These are phyloP conservation scores for Leishmania amazonensis DNA, from an alignment of 208 protist species.

Conservation along the genomic window DNA sequence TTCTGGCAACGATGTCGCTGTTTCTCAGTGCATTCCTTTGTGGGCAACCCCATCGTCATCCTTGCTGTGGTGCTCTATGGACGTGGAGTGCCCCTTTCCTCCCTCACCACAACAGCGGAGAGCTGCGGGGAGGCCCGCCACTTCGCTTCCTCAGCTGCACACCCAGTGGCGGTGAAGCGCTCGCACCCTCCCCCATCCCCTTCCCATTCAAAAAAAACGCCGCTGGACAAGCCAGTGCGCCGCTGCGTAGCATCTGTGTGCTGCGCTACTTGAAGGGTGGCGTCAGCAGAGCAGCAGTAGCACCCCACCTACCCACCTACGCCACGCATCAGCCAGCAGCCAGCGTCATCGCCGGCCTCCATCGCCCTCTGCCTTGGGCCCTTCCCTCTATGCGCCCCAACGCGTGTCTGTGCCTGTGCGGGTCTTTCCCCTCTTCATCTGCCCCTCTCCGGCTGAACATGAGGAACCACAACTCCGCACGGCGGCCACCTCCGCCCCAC, in stretches of 20 bases:
- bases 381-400: neutral
- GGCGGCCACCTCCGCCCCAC: neutral
- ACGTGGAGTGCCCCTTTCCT: neutral
- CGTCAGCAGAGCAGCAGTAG: neutral
- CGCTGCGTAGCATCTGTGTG: neutral
- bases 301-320: neutral
- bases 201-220: neutral
- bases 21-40: neutral
- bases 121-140: neutral
- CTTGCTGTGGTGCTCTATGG: neutral
- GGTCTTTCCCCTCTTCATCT: neutral
- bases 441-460: neutral
- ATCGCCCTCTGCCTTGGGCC: neutral
- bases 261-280: neutral
- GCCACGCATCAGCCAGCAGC: neutral
- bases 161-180: neutral
- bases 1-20: neutral
- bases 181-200: neutral
- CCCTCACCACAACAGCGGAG: neutral
- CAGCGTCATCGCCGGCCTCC: neutral
- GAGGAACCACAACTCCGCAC: slow-evolving; percentile 1
- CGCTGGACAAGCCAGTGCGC: neutral
- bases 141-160: neutral
- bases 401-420: neutral
- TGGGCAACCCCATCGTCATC: neutral